These are phyloP conservation scores for Tetrapisispora namnaoensis DNA, from an alignment of 805 yeast species.

Conservation along the genomic window DNA sequence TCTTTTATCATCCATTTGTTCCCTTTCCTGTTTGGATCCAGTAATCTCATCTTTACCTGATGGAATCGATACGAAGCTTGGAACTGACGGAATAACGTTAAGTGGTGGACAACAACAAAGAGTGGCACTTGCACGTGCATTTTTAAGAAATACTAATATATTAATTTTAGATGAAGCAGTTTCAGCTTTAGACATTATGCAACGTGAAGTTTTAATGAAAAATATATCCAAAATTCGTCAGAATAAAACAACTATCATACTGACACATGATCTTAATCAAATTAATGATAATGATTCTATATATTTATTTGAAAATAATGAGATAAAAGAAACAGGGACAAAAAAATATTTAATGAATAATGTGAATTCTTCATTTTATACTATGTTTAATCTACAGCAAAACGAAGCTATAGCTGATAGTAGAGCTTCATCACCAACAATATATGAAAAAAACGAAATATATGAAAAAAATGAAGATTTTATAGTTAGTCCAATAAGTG, in stretches of 20 bases:
- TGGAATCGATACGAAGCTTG: slow-evolving; percentile 47
- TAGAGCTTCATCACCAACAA: neutral
- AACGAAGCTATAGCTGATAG: slow-evolving; percentile 1
- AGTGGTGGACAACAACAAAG: slow-evolving; percentile 93
- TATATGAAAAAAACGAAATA: slow-evolving; percentile 1
- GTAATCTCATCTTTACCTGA: slow-evolving; percentile 40
- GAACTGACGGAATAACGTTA: slow-evolving; percentile 38
- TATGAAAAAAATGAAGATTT: slow-evolving; percentile 1
- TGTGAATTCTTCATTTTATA: slow-evolving; percentile 6
- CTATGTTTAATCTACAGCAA: slow-evolving; percentile 7
- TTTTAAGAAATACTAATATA: slow-evolving; percentile 60
- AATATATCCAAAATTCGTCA: slow-evolving; percentile 50
- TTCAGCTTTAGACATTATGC: slow-evolving; percentile 62
- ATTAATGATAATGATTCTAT: slow-evolving; percentile 51
- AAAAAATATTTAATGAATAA: slow-evolving; percentile 27
- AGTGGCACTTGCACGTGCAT: slow-evolving; percentile 77
- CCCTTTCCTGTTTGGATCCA: slow-evolving; percentile 43
- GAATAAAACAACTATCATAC: slow-evolving; percentile 64
- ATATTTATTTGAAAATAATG: slow-evolving; percentile 50
- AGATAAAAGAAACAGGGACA: slow-evolving; percentile 37
- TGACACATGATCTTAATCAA: slow-evolving; percentile 67
- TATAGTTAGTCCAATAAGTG: slow-evolving; percentile 6
- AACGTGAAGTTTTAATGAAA: slow-evolving; percentile 37
- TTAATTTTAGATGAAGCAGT: slow-evolving; percentile 78
- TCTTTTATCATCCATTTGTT: slow-evolving; percentile 35